Conservation (phyloP, 495 filamentous ascomycete genomes). For the Entonaema liquescens region DNA sequence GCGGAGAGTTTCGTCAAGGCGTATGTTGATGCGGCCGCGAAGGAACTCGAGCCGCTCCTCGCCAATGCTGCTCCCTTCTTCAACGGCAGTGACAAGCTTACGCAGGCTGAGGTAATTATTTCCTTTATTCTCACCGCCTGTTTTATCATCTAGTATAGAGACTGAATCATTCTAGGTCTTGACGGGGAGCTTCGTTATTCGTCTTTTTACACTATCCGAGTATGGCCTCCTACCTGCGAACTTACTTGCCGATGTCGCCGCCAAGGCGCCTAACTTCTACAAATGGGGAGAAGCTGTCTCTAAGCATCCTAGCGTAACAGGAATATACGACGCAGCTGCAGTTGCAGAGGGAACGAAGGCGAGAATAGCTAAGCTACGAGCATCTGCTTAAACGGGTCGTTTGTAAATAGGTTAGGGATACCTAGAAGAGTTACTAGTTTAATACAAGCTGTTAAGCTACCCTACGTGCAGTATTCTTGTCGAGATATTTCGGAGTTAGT, state of each 20-base stretch:
- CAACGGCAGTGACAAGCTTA: conserved; percentile 77
- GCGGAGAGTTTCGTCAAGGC: conserved; percentile 49
- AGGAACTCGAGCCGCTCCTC: conserved; percentile 80
- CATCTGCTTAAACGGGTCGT: conserved; percentile 15
- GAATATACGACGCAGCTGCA: conserved; percentile 65
- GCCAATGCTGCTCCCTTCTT: conserved; percentile 77
- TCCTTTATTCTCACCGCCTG: not conserved
- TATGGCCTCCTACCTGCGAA: conserved; percentile 61
- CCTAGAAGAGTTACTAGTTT: too few species aligned
- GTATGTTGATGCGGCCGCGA: conserved; percentile 64
- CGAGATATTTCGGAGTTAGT: not conserved
- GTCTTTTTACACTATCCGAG: conserved; percentile 62
- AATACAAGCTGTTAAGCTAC: too few species aligned
- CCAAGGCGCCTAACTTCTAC: conserved; percentile 68
- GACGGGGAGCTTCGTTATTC: conserved; percentile 72
- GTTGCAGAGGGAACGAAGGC: conserved; percentile 46
- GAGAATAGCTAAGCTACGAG: conserved; percentile 46
- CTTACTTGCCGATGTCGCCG: conserved; percentile 57
- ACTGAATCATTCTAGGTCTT: conserved; percentile 57
- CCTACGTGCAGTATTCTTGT: not conserved
- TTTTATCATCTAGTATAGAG: not conserved
- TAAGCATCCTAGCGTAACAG: conserved; percentile 71
- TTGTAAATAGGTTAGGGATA: too few species aligned
- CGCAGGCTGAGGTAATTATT: conserved; percentile 75
- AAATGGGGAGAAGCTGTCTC: conserved; percentile 72